Evolutionary conservation across 1,284 basidiomycete species (phyloP).

Genomic region (Entoloma clypeatum): DNA sequence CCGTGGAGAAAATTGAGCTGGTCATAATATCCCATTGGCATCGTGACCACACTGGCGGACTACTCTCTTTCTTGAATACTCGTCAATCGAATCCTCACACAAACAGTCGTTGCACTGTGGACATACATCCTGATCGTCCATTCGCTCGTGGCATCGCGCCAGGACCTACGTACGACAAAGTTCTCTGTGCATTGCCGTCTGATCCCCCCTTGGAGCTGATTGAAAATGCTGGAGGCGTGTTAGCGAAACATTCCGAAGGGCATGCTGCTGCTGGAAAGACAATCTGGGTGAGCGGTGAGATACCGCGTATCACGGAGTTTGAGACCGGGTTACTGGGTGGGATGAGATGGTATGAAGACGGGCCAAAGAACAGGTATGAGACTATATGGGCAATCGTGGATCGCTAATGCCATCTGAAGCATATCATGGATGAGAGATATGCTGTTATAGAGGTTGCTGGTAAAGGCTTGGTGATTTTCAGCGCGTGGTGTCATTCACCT

Average conservation of each 20-base stretch:
- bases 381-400: not conserved
- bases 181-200: slow-evolving; percentile 55
- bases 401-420: slow-evolving; percentile 35
- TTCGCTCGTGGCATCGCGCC: slow-evolving; percentile 70
- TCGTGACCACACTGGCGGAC: slow-evolving; percentile 74
- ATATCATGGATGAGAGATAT: slow-evolving; percentile 81
- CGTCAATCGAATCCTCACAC: slow-evolving; percentile 18
- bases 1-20: slow-evolving; percentile 52
- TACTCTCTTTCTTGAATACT: slow-evolving; percentile 56
- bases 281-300: slow-evolving; percentile 77
- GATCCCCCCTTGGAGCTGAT: slow-evolving; percentile 75
- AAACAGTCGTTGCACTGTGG: slow-evolving; percentile 50
- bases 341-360: slow-evolving; percentile 63
- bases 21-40: slow-evolving; percentile 83
- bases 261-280: slow-evolving; percentile 60
- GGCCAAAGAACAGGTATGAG: slow-evolving; percentile 56
- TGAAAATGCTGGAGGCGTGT: slow-evolving; percentile 45
- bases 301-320: slow-evolving; percentile 64
- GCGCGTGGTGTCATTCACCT: slow-evolving; percentile 48
- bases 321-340: slow-evolving; percentile 68
- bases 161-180: slow-evolving; percentile 50
- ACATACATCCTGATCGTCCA: slow-evolving; percentile 75
- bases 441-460: slow-evolving; percentile 71
- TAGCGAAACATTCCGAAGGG: slow-evolving; percentile 53
- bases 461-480: slow-evolving; percentile 78